These are phyloP conservation scores for Coemansia sp. DNA, from an alignment of 192 early-diverging fungal genomes.

Conservation along the genomic window DNA sequence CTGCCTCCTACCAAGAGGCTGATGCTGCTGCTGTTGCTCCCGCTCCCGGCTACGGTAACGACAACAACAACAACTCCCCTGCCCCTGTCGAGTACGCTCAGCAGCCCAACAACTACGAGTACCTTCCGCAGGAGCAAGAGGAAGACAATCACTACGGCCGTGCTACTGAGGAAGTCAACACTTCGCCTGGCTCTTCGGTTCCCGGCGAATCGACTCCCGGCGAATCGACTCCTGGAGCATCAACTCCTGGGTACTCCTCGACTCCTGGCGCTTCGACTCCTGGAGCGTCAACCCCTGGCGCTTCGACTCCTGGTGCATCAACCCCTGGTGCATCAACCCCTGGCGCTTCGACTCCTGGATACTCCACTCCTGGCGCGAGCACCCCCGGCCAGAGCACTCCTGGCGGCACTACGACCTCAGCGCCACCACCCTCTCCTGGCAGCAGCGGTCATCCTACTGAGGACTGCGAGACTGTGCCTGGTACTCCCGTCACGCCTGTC, in stretches of 20 bases:
- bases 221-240: conserved; percentile 9
- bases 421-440: conserved; percentile 5
- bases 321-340: conserved; percentile 12
- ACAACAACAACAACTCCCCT: conserved; percentile 2
- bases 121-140: conserved; percentile 23
- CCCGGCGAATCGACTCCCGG: conserved; percentile 17
- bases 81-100: conserved; percentile 14
- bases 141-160: conserved; percentile 36
- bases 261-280: conserved; percentile 19
- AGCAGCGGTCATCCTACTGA: conserved; percentile 4
- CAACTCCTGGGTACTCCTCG: conserved; percentile 11
- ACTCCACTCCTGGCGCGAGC: conserved; percentile 2
- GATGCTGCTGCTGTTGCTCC: too few relatives aligned
- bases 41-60: conserved; percentile 15
- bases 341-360: conserved; percentile 15
- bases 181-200: conserved; percentile 14
- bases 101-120: conserved; percentile 8
- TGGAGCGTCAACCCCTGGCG: conserved; percentile 9
- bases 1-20: conserved; percentile 47
- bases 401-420: conserved; percentile 11
- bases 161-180: conserved; percentile 37
- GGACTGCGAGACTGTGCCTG: conserved; percentile 12
- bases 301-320: conserved; percentile 8
- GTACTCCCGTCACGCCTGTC: conserved; percentile 9
- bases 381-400: conserved; percentile 13